Base-by-base conservation (phyloP, 2,329 filamentous ascomycete genomes). In the Aotearoamyces nothofagi region DNA sequence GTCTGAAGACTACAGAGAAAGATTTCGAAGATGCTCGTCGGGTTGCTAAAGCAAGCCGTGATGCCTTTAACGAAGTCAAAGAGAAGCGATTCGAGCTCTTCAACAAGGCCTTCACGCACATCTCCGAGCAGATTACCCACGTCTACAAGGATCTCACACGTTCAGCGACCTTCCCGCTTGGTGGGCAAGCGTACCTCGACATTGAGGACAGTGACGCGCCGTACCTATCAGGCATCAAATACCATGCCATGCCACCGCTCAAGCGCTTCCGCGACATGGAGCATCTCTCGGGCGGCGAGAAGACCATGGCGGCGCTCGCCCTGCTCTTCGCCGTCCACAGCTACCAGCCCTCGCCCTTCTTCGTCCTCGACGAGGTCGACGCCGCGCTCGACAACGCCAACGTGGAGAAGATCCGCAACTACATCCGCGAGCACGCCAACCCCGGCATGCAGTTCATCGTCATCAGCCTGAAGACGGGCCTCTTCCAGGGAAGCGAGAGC, bases 251-350 rank as follows among this genome's bases (percentile, higher is more conserved):
- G 86, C 90, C 90, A 12, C 90, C 90, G 2, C 71, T 94, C 37
- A 98, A 98, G 60, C 83, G 90, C 25, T 98, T 98, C 69, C 72
- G 90, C 44, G 92, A 98, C 53, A 98, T 98, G 90, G 90, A 98
- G 54, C 90, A 94, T 51, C 62, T 98, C 7, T 93, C 83, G 1
- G 90, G 90, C 45, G 90, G 90, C 32, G 90, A 98, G 57, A 98
- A 98, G 64, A 98, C 90, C 0, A 98, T 98, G 77, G 90, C 90
- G 2, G 90, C 90, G 9, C 63, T 98, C 22, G 90, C 90, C n/a
- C 65, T 98, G 22, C 67, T 98, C 4, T 98, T 98, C 51, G 90
- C 90, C 13, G 86, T 98, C 32, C 90, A 98, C 60, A 86, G 78
- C 34, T 98, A 87, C 59, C 86, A 94, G 50, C 87, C 90, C 0